Evolutionary conservation across 371 early-diverging fungal species (phyloP).

Genomic region (Lichtheimia hyalospora): DNA sequence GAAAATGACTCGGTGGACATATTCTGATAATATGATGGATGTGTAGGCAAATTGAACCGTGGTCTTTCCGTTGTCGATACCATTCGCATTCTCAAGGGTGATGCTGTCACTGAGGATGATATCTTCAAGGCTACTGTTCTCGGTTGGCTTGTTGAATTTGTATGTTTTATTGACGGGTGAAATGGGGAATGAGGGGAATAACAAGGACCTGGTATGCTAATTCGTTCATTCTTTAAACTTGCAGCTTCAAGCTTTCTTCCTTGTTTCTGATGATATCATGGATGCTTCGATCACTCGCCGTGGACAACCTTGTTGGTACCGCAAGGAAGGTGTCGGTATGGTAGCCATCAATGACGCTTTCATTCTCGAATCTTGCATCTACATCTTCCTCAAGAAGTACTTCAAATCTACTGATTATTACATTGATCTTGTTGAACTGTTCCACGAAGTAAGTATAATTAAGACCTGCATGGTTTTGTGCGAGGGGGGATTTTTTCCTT

Average conservation of each 20-base stretch:
- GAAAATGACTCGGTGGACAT: too few relatives aligned
- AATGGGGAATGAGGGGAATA: background rate
- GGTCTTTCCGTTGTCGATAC: conserved; percentile 93
- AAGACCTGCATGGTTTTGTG: background rate
- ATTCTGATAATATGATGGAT: too few relatives aligned
- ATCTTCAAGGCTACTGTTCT: conserved; percentile 84
- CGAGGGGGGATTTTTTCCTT: too few relatives aligned
- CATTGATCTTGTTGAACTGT: conserved; percentile 85
- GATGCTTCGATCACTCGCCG: conserved; percentile 93
- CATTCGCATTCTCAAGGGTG: conserved; percentile 73
- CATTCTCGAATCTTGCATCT: conserved; percentile 89
- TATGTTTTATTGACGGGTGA: conserved; percentile 33
- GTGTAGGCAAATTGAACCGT: conserved; percentile 93
- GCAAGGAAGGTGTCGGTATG: conserved; percentile 78
- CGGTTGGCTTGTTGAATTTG: conserved; percentile 95
- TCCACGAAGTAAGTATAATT: conserved; percentile 73
- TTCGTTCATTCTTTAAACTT: background rate
- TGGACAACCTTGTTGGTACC: conserved; percentile 97
- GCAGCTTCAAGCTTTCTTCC: conserved; percentile 96
- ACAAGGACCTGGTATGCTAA: background rate
- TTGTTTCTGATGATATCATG: conserved; percentile 98
- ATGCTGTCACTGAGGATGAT: conserved; percentile 76
- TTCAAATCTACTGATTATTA: conserved; percentile 85
- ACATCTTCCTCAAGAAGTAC: conserved; percentile 88
- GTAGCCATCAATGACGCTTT: conserved; percentile 96